Evolutionary conservation across 164 flowering plant genomes (phyloP).

Genomic region (Taxillus chinensis): DNA sequence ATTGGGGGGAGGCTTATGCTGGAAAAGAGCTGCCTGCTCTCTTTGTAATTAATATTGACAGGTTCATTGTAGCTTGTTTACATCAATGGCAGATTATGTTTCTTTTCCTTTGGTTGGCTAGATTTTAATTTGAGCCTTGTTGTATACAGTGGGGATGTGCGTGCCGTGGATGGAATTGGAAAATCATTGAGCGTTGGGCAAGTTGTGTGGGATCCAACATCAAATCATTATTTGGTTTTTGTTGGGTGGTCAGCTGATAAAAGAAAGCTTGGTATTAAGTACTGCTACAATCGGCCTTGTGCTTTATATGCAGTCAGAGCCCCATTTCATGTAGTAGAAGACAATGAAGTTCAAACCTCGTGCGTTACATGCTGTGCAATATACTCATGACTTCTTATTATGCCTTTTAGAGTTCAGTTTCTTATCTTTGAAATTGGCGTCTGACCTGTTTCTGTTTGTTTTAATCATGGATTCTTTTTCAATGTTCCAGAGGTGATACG

Average conservation of each 20-base stretch:
- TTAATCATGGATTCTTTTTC: slow-evolving; percentile 2
- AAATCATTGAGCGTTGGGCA: slow-evolving; percentile 82
- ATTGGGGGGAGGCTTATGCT: slow-evolving; percentile 92
- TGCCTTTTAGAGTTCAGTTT: neutral
- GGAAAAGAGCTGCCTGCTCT: slow-evolving; percentile 87
- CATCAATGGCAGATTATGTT: neutral
- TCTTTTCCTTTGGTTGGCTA: neutral
- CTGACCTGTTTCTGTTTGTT: neutral
- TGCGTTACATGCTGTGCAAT: slow-evolving; percentile 16
- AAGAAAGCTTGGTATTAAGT: slow-evolving; percentile 90
- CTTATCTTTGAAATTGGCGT: neutral
- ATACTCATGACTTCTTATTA: neutral
- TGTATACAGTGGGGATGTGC: slow-evolving; percentile 67
- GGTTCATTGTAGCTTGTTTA: slow-evolving; percentile 27
- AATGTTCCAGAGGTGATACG: slow-evolving; percentile 23
- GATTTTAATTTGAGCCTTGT: slow-evolving; percentile 6
- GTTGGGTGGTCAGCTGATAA: slow-evolving; percentile 75
- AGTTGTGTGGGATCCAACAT: slow-evolving; percentile 86
- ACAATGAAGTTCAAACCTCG: slow-evolving; percentile 24
- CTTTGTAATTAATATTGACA: slow-evolving; percentile 53
- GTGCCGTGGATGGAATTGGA: slow-evolving; percentile 50
- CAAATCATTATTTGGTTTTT: slow-evolving; percentile 59
- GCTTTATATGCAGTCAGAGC: slow-evolving; percentile 65
- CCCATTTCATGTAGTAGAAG: slow-evolving; percentile 30
- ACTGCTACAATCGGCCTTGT: slow-evolving; percentile 89